A percentile compares a stretch with the other conserved stretches of the same genome.
Conservation (phyloP, 1,139 yeast genomes). For the Kurtzmaniella natalensis region DNA sequence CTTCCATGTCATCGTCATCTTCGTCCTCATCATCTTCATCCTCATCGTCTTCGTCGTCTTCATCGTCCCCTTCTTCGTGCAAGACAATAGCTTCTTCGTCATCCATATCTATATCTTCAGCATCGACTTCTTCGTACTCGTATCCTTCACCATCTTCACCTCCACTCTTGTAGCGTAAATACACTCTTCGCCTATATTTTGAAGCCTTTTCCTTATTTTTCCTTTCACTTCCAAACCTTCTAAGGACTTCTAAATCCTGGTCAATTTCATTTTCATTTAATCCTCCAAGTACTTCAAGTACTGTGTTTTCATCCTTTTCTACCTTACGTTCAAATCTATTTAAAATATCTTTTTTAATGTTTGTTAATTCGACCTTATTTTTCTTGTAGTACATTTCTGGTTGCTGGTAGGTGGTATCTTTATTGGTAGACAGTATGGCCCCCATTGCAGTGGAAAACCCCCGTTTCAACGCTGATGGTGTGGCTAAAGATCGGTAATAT, state of each 20-base stretch:
- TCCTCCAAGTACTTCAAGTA: slow-evolving; percentile 5
- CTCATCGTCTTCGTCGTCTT: slow-evolving; percentile 9
- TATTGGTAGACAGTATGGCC: slow-evolving; percentile 12
- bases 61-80: slow-evolving; percentile 8
- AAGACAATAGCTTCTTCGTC: slow-evolving; percentile 1
- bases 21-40: slow-evolving; percentile 10
- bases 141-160: slow-evolving; percentile 10
- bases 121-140: slow-evolving; percentile 8
- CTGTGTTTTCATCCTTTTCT: slow-evolving; percentile 4
- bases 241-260: slow-evolving; percentile 15
- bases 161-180: slow-evolving; percentile 6
- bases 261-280: slow-evolving; percentile 21
- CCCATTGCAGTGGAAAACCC: slow-evolving; percentile 9
- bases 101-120: slow-evolving; percentile 6
- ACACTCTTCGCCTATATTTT: slow-evolving; percentile 3
- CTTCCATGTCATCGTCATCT: slow-evolving; percentile 5
- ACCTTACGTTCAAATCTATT: slow-evolving; percentile 1
- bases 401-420: slow-evolving; percentile 24
- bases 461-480: slow-evolving; percentile 16
- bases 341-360: slow-evolving; percentile 15
- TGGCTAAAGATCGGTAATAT: slow-evolving; percentile 30
- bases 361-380: slow-evolving; percentile 33
- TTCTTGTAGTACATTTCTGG: slow-evolving; percentile 22
- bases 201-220: not conserved
- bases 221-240: slow-evolving; percentile 7